Percentiles rank a stretch among this genome's conserved stretches.
These are phyloP conservation scores for Boechera divaricarpa DNA, from an alignment of 345 rosid genomes.

Conservation along the genomic window DNA sequence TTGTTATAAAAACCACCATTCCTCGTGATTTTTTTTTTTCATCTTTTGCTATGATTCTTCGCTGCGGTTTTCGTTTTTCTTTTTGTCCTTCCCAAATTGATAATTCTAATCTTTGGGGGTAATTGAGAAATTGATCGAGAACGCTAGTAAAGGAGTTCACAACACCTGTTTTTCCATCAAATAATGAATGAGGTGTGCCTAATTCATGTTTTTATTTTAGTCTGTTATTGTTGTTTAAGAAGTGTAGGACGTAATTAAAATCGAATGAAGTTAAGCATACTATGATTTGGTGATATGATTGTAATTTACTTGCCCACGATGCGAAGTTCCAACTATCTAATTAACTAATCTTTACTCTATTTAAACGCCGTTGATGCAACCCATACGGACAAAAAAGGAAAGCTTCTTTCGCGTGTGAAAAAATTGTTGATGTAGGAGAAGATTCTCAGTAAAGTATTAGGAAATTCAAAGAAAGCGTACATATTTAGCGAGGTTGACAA, in stretches of 20 bases:
- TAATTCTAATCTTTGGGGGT: slow-evolving; percentile 17
- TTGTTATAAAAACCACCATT: slow-evolving; percentile 30
- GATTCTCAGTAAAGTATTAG: too few species aligned
- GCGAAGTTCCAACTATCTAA: too few species aligned
- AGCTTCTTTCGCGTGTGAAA: too few species aligned
- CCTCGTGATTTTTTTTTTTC: slow-evolving; percentile 30
- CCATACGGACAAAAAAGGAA: too few species aligned
- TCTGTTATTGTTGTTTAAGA: background rate
- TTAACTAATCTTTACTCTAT: too few species aligned
- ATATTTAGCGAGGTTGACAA: too few species aligned
- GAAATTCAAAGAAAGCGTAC: too few species aligned
- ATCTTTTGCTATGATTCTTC: slow-evolving; percentile 28
- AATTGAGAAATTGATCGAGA: slow-evolving; percentile 20
- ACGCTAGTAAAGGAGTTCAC: slow-evolving; percentile 22
- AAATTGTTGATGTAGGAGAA: too few species aligned
- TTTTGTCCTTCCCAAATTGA: slow-evolving; percentile 21
- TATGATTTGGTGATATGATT: background rate
- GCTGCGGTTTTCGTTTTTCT: background rate
- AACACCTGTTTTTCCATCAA: slow-evolving; percentile 14
- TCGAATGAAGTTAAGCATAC: background rate
- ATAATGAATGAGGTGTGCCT: background rate
- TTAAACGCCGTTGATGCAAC: too few species aligned
- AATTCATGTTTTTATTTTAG: background rate
- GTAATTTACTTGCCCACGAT: background rate
- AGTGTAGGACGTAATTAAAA: background rate